Evolutionary conservation across 2,329 filamentous ascomycete species (phyloP).

Genomic region (Monosporascus ibericus): DNA sequence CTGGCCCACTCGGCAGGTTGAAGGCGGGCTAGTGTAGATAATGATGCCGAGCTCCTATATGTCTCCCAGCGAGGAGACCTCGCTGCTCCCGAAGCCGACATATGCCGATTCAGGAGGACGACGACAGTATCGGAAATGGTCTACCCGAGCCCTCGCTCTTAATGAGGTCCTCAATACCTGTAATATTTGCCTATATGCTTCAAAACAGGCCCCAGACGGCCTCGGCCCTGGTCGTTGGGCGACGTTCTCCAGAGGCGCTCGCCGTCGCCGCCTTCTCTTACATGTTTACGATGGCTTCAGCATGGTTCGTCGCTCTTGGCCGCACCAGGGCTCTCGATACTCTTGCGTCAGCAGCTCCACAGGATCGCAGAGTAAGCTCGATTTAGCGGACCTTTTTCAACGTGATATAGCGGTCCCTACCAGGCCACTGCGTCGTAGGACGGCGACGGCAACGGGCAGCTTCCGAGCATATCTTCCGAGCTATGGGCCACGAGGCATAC

Average conservation of each 20-base stretch:
- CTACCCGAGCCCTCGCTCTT: constrained; percentile 60
- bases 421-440: constrained; percentile 64
- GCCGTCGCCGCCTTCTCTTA: constrained; percentile 82
- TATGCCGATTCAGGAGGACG: background rate
- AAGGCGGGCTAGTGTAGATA: background rate
- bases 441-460: constrained; percentile 68
- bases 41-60: background rate
- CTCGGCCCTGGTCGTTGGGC: constrained; percentile 75
- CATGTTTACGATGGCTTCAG: constrained; percentile 90
- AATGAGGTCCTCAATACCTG: constrained; percentile 63
- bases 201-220: constrained; percentile 81
- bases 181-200: constrained; percentile 78
- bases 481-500: constrained; percentile 70
- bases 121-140: constrained; percentile 25
- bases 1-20: too few relatives aligned
- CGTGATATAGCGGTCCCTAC: constrained; percentile 63
- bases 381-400: constrained; percentile 74
- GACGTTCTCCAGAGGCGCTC: constrained; percentile 71
- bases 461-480: constrained; percentile 67
- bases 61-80: constrained; percentile 11
- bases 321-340: constrained; percentile 85
- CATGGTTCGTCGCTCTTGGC: constrained; percentile 79
- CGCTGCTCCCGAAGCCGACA: constrained; percentile 15
- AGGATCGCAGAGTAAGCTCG: constrained; percentile 69
- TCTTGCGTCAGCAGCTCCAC: constrained; percentile 76